Evolutionary conservation across 805 yeast genomes (phyloP), one percentile per base, ranked within the genome.

Genomic region (Teunomyces barrocoloradensis): DNA sequence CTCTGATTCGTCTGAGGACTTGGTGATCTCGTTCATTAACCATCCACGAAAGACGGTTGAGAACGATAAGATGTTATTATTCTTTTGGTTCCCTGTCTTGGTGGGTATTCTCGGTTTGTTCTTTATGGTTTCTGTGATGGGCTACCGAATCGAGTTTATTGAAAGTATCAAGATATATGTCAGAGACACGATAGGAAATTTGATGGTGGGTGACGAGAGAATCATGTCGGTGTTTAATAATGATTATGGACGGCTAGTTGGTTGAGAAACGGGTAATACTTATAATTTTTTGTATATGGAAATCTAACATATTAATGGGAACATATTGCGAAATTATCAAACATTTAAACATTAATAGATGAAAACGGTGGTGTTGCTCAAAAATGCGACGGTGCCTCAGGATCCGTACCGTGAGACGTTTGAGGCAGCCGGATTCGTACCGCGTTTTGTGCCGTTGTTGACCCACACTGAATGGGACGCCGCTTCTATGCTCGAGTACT

Each of bases 61-160:
- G 56, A 86, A 89, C 58, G 97, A 91, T 66, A 85, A 81, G 59
- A 85, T 89, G 88, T 73, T 91, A 53, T 69, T 89, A 51, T 88
- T 91, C 63, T 90, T 91, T 77, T 91, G 97, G 97, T 68, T 90
- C 48, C 97, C 97, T 11, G 77, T 87, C 33, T 66, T 80, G 63
- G 68, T 89, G 44, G 55, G 84, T 17, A 61, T 87, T 28, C 65
- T 84, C 13, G 68, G 82, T 2, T 67, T 81, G 5, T 71, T 75
- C 54, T 71, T 78, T 45, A 63, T 77, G 55, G 60, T 71, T 20
- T 59, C 65, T n/a, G 61, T 70, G 13, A 64, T 72, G 59, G 77
- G 76, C 3, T 68, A 66, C 58, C 59, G 61, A 53, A 60, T 71
- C 43, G 70, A 66, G 45, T 45, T 59, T 42, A 64, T 73, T 37